Conservation (phyloP, 495 filamentous ascomycete species). For the Articulospora tetracladia region DNA sequence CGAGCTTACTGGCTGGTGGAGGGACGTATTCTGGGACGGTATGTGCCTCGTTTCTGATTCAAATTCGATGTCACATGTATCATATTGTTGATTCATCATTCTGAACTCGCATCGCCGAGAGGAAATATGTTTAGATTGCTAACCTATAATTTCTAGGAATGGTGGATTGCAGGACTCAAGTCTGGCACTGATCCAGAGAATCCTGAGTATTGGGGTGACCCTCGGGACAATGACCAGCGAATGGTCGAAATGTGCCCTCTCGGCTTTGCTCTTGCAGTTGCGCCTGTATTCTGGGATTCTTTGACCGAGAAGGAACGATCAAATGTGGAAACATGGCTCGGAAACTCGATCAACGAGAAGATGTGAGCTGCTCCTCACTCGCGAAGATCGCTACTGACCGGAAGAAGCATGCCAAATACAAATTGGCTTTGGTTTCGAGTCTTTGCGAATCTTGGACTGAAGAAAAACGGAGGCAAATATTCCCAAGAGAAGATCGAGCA, state of each 20-base stretch:
- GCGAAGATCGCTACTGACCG: not conserved
- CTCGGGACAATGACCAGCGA: constrained; percentile 71
- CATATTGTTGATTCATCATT: not conserved
- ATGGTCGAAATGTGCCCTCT: constrained; percentile 84
- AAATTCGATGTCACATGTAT: not conserved
- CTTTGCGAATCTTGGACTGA: constrained; percentile 74
- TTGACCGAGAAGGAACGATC: constrained; percentile 53
- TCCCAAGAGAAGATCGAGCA: constrained; percentile 62
- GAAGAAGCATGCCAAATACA: constrained; percentile 49
- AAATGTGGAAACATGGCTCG: constrained; percentile 65
- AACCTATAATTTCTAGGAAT: constrained; percentile 20
- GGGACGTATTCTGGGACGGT: constrained; percentile 55
- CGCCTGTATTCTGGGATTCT: constrained; percentile 56
- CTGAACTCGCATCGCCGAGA: not conserved
- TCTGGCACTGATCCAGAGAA: constrained; percentile 62
- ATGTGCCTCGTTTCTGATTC: not conserved
- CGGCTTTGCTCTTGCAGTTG: constrained; percentile 33
- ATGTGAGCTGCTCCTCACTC: constrained; percentile 35
- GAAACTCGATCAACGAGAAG: constrained; percentile 67
- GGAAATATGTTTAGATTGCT: not conserved
- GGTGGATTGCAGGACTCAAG: constrained; percentile 53
- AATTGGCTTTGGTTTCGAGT: constrained; percentile 78
- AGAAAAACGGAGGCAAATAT: constrained; percentile 59
- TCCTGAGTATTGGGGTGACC: constrained; percentile 70
- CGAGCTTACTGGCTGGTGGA: constrained; percentile 61